Evolutionary conservation across 768 basidiomycete genomes (phyloP), one percentile per base, ranked within the genome.

Genomic region (Agaricus subrufescens): DNA sequence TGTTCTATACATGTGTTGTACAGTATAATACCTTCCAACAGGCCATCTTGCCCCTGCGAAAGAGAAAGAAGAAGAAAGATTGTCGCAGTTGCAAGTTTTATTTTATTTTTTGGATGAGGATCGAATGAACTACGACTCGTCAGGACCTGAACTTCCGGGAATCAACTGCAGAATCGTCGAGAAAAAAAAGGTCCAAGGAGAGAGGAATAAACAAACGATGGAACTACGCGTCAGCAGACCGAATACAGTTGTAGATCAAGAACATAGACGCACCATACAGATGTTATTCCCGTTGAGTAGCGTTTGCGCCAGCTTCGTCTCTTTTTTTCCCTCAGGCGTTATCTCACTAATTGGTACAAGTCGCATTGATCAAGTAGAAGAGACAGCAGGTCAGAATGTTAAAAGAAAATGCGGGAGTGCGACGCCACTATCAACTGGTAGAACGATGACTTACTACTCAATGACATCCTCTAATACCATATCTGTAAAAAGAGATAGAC

Each of bases 391-490:
- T 2, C 34, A 11, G 8, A 11, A 34, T 34, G 5, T 8, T 8
- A 42, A 12, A 9, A 12, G 40, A 10, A 19, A 19, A 15, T 8
- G 40, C 12, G 19, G 7, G 40, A 19, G 2, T 42, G 6, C 40
- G 12, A 42, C 40, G 4, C 40, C 19, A 15, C 12, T 38, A 7
- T 6, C 3, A 19, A 42, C 0, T 19, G 40, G 40, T 14, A 15
- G 40, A 15, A 15, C 40, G 5, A 42, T 3, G 31, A 76, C 92
- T 61, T 58, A 98, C 96, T 87, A 97, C 75, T 99, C 96, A 5
- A 85, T 95, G 7, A 98, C 96, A 63, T 99, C 94, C 67, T 98
- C 93, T 52, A 99, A 73, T 5, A 95, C 93, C 88, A 95, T 92
- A 67, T 94, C 91, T 94, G 39, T 26, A 44, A 34, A 34, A 26